Evolutionary conservation across 75 land plant species (phyloP), one percentile per base, ranked within the genome.

Genomic region (Larix kaempferi): DNA sequence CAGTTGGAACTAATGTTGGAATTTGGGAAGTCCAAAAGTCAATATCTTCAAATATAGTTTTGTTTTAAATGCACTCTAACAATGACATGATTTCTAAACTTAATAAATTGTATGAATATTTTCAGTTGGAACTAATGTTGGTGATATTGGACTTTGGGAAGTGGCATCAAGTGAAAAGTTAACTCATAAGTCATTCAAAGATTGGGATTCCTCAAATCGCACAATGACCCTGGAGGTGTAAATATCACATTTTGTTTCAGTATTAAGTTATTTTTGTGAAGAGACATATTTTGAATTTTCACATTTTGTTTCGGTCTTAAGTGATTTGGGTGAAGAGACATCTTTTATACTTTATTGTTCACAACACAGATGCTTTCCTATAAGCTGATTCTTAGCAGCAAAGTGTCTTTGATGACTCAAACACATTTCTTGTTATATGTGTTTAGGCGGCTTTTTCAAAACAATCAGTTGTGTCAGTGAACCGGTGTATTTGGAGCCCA

Each of bases 141-240:
- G 98, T 79, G 98, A 92, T 61, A 91, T 95, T 64, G 86, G 77
- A 35, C 82, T 95, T 27, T 95, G 95, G 93, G 98, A 93, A 74
- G 91, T 93, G 26, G 91, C 86, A 25, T 83, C 91, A 12, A 79
- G 86, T n/a, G 91, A 94, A 37, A 88, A 85, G 76, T 80, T 93
- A 22, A 87, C 86, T 6, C 86, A 87, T 41, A 91, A 78, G 76
- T 81, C 82, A 6, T 95, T 95, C 78, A 91, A 93, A 85, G 98
- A 93, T 37, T 95, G 95, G 93, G 96, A 93, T 49, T 78, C 93
- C 26, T 73, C 83, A 62, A 78, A 84, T 25, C 86, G 89, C 73
- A 82, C 93, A 10, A 77, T 88, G 87, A 79, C 91, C 15, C 78
- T 92, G 81, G 93, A 94, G 93, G 98, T 94, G 62, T 57, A 27